Conservation (phyloP, 495 filamentous ascomycete species). For the Xylaria castorea region DNA sequence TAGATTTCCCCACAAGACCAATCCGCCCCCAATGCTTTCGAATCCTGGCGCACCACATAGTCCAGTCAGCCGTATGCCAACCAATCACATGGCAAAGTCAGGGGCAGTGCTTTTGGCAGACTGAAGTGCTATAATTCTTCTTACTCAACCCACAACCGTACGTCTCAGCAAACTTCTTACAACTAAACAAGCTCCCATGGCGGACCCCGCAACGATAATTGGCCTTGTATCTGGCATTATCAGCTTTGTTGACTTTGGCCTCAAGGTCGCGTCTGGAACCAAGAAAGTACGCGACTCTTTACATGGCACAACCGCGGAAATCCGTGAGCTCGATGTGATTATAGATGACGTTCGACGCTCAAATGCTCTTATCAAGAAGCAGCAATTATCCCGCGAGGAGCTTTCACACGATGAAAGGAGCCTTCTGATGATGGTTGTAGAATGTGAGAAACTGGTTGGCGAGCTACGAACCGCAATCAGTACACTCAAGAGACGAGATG, state of each 20-base stretch:
- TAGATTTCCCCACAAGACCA: not conserved
- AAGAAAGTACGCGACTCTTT: not conserved
- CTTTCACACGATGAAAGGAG: not conserved
- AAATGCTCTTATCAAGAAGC: constrained; percentile 5
- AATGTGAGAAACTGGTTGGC: not conserved
- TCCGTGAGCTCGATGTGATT: not conserved
- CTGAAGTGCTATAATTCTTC: not conserved
- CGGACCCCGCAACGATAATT: constrained; percentile 14
- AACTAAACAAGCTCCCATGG: not conserved
- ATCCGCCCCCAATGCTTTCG: not conserved
- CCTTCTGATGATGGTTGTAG: not conserved
- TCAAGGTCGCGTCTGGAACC: not conserved
- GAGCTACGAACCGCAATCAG: not conserved
- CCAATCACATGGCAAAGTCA: not conserved
- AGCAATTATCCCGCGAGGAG: not conserved
- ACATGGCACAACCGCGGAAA: constrained; percentile 11
- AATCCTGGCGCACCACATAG: not conserved
- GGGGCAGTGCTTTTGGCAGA: not conserved
- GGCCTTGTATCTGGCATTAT: constrained; percentile 17
- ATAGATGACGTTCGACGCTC: not conserved
- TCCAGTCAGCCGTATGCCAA: not conserved
- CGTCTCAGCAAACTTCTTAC: not conserved
- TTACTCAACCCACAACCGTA: not conserved
- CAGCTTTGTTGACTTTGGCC: constrained; percentile 6
- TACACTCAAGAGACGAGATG: not conserved